Base-by-base conservation (phyloP, 495 filamentous ascomycete genomes). In the Lichenothelia convexa region DNA sequence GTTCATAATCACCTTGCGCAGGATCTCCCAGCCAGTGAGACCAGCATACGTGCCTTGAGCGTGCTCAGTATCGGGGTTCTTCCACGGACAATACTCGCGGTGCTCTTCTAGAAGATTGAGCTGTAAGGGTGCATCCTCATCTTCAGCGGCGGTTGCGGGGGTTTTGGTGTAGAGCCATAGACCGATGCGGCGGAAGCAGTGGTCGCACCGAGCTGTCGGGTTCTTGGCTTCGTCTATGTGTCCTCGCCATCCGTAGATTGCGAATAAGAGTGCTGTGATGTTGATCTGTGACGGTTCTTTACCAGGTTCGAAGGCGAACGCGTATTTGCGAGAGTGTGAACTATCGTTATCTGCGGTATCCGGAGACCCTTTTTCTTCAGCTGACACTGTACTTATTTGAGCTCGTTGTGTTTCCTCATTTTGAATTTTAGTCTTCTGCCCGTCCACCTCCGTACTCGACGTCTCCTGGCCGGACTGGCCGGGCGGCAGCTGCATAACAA, bases 141-240 rank as follows among this genome's bases (percentile, higher is more conserved):
- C 47, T 34, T 49, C 49, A 30, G 42, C 38, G 36, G 40, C 46
- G 11, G 33, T 23, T 29, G 37, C 12, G 23, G 44, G 39, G 31
- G 32, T 41, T 1, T 40, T 42, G 26, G 74, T 80, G 60, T 92
- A 97, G 58, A 97, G 74, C 89, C 89, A 97, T 5, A 97, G 67
- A 0, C 91, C 89, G 1, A 95, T 63, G 5, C 84, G 73, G 41
- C 86, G 73, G 47, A 93, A 83, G 50, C 89, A 97, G 24, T 78
- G 78, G 32, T 69, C 60, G 52, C 89, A 97, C 0, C 70, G 73
- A 12, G 75, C 74, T n/a, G 83, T 58, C 2, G 75, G 65, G 39
- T 73, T 65, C 15, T 69, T 64, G 21, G 67, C 65, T 49, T 81
- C 74, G n/a, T n/a, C n/a, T 12, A 58, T 61, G 18, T 77, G 68